Base-by-base conservation (phyloP, 129 eudicot genomes). In the Arctium lappa region DNA sequence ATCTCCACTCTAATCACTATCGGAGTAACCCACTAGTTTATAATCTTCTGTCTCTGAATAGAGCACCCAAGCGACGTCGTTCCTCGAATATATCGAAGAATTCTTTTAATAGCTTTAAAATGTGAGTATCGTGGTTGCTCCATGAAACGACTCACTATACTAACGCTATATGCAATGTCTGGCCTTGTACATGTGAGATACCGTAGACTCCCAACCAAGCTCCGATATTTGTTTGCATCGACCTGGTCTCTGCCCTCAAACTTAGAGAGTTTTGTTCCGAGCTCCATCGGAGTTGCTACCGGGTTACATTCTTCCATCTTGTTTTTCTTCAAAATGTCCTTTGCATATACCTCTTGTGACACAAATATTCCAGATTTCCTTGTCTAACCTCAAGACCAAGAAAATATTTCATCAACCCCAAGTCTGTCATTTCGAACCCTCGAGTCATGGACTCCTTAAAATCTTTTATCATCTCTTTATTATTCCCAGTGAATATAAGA, bases 151-250 rank as follows among this genome's bases (percentile, higher is more conserved):
- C 83, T 79, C 12, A 79, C 38, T 27, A 79, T 38, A 2, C 83
- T 31, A 42, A 79, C 83, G 42, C 63, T 33, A 11, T 11, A 66
- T n/a, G 22, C 15, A 46, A 79, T 39, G 29, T 69, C 83, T 15
- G 46, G 75, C 60, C 83, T 79, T 9, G 76, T 79, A 63, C 83
- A 78, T 78, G 73, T 78, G 50, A 78, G 81, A 78, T 78, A 78
- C 30, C 81, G 50, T 16, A 78, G 72, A 40, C 76, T 66, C 18
- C 82, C 63, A 2, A 79, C 36, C 2, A 33, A 33, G 36, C 36
- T 33, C 36, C 36, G 36, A 10, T 31, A 79, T 63, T 4, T 36
- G 29, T 15, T 79, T n/a, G 81, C 66, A 78, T 78, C 53, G 1
- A 33, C 36, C 36, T 33, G 36, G 36, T 53, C 65, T 53, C 65